phyloP scores from a whole-genome alignment of 2,329 filamentous ascomycete species.

The Cadophora sp. region DNA sequence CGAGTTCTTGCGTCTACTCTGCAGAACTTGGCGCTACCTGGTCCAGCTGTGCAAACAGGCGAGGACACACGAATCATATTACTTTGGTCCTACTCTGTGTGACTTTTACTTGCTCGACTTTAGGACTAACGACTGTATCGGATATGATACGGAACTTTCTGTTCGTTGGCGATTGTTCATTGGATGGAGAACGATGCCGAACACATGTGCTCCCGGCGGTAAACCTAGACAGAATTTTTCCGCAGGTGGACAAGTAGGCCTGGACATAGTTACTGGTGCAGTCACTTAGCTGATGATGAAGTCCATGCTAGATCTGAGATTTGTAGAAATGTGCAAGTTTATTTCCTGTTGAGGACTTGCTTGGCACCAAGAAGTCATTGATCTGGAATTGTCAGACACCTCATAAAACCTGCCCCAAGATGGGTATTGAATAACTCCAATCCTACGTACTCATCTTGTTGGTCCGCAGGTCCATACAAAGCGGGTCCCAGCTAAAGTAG shows the following conservation, averaged over 20 bases:
- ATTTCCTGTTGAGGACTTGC: too few species aligned
- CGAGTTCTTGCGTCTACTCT: neutral
- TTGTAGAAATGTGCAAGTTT: too few species aligned
- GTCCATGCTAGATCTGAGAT: too few species aligned
- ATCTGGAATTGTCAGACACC: too few species aligned
- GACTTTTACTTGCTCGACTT: neutral
- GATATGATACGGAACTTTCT: neutral
- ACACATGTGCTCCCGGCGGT: neutral
- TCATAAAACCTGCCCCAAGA: too few species aligned
- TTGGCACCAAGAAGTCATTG: too few species aligned
- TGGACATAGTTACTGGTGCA: neutral
- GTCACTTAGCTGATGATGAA: too few species aligned
- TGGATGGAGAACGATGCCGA: neutral
- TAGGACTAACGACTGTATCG: neutral
- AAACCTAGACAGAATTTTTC: neutral
- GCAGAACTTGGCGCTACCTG: neutral
- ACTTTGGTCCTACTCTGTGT: neutral
- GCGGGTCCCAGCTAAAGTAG: too few species aligned
- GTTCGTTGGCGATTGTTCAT: neutral
- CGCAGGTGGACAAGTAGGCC: neutral
- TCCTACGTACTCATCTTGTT: too few species aligned
- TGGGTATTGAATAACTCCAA: too few species aligned
- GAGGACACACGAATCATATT: neutral
- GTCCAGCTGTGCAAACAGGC: neutral
- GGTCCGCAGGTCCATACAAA: too few species aligned